Evolutionary conservation across 192 early-diverging fungal species (phyloP).

Genomic region (Coemansia sp.): DNA sequence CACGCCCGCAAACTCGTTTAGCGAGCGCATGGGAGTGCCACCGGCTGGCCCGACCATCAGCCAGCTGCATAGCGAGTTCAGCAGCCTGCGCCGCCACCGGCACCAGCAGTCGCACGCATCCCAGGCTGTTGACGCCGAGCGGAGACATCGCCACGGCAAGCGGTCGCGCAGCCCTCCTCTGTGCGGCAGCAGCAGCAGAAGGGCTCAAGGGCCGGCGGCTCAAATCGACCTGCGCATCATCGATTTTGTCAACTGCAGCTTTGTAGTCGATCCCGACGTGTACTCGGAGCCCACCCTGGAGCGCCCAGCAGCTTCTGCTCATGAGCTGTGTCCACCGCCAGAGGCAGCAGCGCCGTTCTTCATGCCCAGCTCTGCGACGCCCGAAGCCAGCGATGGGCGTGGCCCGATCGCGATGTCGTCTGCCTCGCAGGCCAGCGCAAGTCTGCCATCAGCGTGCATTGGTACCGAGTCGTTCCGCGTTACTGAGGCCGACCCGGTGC

Average conservation of each 20-base stretch:
- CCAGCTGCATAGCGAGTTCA: background rate
- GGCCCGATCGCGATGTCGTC: background rate
- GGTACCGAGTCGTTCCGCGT: slow-evolving; percentile 21
- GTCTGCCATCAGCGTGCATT: background rate
- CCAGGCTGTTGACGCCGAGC: background rate
- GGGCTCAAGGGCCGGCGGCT: background rate
- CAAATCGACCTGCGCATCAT: slow-evolving; percentile 90
- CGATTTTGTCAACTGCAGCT: slow-evolving; percentile 94
- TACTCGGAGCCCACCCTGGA: slow-evolving; percentile 43
- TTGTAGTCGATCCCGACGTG: slow-evolving; percentile 59
- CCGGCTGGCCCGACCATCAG: slow-evolving; percentile 9
- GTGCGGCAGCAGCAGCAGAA: slow-evolving; percentile 1
- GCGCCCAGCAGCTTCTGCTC: slow-evolving; percentile 44
- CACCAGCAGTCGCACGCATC: background rate
- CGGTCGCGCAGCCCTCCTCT: background rate
- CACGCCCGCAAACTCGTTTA: slow-evolving; percentile 16
- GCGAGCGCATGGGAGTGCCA: slow-evolving; percentile 11
- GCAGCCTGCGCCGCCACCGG: background rate
- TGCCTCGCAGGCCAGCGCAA: no score
- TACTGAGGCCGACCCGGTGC: slow-evolving; percentile 26
- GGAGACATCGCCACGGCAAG: background rate
- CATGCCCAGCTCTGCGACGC: background rate
- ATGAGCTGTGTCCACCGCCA: slow-evolving; percentile 38
- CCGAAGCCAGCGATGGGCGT: background rate
- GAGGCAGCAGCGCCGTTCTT: slow-evolving; percentile 21